These are phyloP conservation scores for Austroboletus festivus DNA, from an alignment of 768 basidiomycete genomes.

Conservation along the genomic window DNA sequence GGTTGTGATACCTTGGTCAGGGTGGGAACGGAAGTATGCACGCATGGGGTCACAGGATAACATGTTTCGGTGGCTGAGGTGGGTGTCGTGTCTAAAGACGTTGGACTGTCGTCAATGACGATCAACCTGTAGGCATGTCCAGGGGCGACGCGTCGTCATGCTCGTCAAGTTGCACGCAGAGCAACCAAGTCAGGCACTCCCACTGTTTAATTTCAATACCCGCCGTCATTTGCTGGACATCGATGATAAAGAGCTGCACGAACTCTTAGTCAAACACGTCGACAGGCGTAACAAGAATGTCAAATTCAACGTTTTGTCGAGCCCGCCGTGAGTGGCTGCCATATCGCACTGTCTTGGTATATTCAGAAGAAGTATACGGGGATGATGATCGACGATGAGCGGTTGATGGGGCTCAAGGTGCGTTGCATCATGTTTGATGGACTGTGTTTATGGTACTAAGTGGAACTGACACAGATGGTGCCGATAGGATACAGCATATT, in stretches of 20 bases:
- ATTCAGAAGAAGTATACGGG: constrained; percentile 33
- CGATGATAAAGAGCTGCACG: background rate
- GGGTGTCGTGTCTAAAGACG: background rate
- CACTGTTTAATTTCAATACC: constrained; percentile 34
- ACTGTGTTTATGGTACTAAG: too few species aligned
- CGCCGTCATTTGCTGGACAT: background rate
- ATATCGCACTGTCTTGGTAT: constrained; percentile 26
- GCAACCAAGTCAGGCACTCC: constrained; percentile 11
- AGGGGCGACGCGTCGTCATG: constrained; percentile 39
- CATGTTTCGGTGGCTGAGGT: constrained; percentile 43
- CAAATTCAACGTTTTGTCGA: constrained; percentile 9
- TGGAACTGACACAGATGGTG: too few species aligned
- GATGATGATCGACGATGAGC: constrained; percentile 42
- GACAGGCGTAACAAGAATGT: too few species aligned
- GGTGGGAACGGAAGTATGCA: constrained; percentile 38
- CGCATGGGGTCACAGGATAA: constrained; percentile 30
- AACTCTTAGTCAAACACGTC: constrained; percentile 1
- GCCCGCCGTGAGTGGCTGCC: constrained; percentile 28
- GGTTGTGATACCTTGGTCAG: constrained; percentile 30
- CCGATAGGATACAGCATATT: too few species aligned
- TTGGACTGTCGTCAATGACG: background rate
- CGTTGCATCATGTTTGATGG: constrained; percentile 7
- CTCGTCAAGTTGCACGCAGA: constrained; percentile 10
- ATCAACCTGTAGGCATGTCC: constrained; percentile 34
- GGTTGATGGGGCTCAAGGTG: constrained; percentile 41